These are phyloP conservation scores for Saturnispora kantuleensis DNA, from an alignment of 805 yeast species.

Conservation along the genomic window DNA sequence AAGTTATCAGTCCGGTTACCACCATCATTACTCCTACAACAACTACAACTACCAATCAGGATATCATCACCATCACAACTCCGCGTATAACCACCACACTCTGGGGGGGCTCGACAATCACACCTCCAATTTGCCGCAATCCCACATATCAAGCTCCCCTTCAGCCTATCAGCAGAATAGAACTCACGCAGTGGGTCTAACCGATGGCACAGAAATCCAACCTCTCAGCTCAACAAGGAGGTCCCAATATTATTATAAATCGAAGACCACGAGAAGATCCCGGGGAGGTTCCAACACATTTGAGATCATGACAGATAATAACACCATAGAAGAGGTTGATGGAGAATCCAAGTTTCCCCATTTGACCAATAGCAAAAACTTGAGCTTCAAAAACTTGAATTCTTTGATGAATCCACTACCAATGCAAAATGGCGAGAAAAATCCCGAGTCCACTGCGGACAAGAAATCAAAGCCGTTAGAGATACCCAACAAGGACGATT, in stretches of 20 bases:
- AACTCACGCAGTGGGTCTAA: neutral
- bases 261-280: constrained; percentile 11
- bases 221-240: constrained; percentile 18
- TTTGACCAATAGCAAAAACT: no score
- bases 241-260: constrained; percentile 20
- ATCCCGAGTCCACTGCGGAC: no score
- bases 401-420: no score
- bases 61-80: constrained; percentile 6
- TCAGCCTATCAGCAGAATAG: constrained; percentile 2
- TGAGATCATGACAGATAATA: no score
- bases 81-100: constrained; percentile 6
- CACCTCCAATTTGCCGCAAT: neutral
- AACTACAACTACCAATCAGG: neutral
- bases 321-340: no score
- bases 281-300: constrained; percentile 8
- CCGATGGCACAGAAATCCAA: neutral
- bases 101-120: no score
- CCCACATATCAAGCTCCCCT: constrained; percentile 10
- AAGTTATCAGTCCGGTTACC: constrained; percentile 1
- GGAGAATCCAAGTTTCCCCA: no score
- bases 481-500: neutral
- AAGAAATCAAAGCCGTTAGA: no score
- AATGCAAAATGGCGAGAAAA: no score
- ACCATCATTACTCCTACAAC: neutral
- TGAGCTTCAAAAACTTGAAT: no score